Conservation (phyloP, 352 stramenopile genomes). For the Pythium utonaiense region DNA sequence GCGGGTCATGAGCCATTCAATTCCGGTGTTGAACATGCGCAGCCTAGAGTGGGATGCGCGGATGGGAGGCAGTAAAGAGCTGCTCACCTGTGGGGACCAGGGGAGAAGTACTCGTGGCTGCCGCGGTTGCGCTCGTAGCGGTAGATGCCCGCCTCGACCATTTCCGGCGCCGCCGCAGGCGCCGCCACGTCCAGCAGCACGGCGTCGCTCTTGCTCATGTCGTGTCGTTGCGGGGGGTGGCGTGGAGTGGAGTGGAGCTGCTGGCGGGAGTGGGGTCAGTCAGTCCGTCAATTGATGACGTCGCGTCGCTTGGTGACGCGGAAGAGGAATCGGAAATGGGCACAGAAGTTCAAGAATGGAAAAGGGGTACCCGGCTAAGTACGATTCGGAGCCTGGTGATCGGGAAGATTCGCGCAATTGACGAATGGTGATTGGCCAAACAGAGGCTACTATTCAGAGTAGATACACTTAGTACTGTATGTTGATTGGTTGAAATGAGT, state of each 20-base stretch:
- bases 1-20: background rate
- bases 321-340: slow-evolving; percentile 1
- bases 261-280: background rate
- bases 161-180: slow-evolving; percentile 10
- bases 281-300: background rate
- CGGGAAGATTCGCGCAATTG: background rate
- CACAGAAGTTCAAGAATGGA: slow-evolving; percentile 1
- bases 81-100: slow-evolving; percentile 47
- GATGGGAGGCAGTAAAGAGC: background rate
- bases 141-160: slow-evolving; percentile 67
- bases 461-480: background rate
- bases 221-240: background rate
- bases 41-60: background rate
- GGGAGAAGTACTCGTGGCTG: slow-evolving; percentile 79
- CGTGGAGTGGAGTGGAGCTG: background rate
- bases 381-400: slow-evolving; percentile 1
- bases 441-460: slow-evolving; percentile 1
- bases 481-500: slow-evolving; percentile 11
- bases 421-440: slow-evolving; percentile 21
- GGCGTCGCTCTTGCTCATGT: slow-evolving; percentile 6
- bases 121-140: slow-evolving; percentile 64
- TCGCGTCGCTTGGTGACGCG: slow-evolving; percentile 1
- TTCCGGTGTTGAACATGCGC: slow-evolving; percentile 3
- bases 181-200: slow-evolving; percentile 16
- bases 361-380: slow-evolving; percentile 10